These are phyloP conservation scores for Tulasnella sp. DNA, from an alignment of 768 basidiomycete genomes.

Conservation along the genomic window DNA sequence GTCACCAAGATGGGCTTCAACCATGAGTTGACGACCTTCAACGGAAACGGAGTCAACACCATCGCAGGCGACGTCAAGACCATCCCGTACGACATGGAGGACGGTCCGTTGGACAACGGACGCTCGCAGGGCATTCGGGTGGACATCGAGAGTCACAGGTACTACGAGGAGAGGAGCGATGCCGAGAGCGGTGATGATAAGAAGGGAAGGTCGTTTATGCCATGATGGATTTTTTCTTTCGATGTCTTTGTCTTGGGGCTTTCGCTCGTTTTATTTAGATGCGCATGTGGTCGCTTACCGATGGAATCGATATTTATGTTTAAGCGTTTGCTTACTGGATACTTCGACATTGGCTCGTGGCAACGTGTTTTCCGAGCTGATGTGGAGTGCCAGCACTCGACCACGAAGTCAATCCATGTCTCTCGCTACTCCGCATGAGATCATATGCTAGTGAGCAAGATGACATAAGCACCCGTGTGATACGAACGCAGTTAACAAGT, in stretches of 20 bases:
- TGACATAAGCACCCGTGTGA: too few relatives aligned
- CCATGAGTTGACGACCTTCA: constrained; percentile 1
- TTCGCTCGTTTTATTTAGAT: not conserved
- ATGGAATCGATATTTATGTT: too few relatives aligned
- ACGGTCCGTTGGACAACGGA: not conserved
- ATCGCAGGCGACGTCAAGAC: not conserved
- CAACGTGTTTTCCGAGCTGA: too few relatives aligned
- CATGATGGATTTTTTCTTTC: not conserved
- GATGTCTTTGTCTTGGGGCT: not conserved
- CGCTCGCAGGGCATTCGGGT: not conserved
- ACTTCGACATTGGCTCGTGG: too few relatives aligned
- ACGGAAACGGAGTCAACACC: not conserved
- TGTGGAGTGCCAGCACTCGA: too few relatives aligned
- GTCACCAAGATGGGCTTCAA: constrained; percentile 4
- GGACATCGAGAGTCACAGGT: constrained; percentile 1
- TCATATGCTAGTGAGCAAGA: too few relatives aligned
- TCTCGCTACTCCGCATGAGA: too few relatives aligned
- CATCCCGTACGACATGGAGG: not conserved
- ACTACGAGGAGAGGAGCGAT: not conserved
- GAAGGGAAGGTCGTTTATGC: not conserved
- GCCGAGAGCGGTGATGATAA: constrained; percentile 1
- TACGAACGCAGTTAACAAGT: too few relatives aligned
- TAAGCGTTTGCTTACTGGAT: too few relatives aligned
- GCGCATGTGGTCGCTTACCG: not conserved
- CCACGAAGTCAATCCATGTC: too few relatives aligned